Evolutionary conservation across 345 rosid genomes (phyloP).

Genomic region (Noccaea caerulescens): DNA sequence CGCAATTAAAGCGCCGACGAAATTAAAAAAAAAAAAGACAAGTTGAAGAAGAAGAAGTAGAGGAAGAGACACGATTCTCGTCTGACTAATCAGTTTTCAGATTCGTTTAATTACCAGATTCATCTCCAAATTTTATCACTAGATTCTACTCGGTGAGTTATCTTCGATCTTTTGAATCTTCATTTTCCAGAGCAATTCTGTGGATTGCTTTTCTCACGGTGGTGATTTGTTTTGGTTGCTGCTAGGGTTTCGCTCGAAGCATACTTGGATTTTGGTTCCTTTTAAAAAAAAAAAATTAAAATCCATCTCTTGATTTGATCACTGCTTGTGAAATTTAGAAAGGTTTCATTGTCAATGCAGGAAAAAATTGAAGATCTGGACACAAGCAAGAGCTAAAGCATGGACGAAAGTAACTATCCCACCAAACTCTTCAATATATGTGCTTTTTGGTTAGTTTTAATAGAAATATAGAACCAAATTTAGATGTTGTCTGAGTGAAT

Average conservation of each 20-base stretch:
- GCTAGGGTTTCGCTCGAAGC: constrained; percentile 7
- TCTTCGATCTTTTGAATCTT: not conserved
- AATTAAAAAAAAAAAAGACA: constrained; percentile 27
- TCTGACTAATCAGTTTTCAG: constrained; percentile 3
- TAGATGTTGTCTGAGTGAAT: not conserved
- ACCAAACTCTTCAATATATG: not conserved
- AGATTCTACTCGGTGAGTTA: constrained; percentile 24
- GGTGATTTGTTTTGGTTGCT: constrained; percentile 6
- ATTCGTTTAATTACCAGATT: not conserved
- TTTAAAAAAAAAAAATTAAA: no score
- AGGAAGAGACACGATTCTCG: constrained; percentile 14
- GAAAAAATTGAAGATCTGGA: constrained; percentile 31
- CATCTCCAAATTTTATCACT: not conserved
- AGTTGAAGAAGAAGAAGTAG: not conserved
- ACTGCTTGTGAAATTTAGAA: not conserved
- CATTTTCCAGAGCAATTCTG: not conserved
- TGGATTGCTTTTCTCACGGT: not conserved
- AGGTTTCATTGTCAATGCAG: constrained; percentile 21
- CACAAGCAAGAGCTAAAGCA: constrained; percentile 17
- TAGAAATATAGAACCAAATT: no score
- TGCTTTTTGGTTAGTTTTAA: not conserved
- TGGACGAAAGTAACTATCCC: constrained; percentile 37
- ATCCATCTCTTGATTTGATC: not conserved
- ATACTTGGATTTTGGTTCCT: not conserved
- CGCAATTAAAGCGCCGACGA: constrained; percentile 44